A percentile compares a stretch with the other conserved stretches of the same genome.
phyloP scores from a whole-genome alignment of 2,329 filamentous ascomycete genomes.

The Aplosporella prunicola region DNA sequence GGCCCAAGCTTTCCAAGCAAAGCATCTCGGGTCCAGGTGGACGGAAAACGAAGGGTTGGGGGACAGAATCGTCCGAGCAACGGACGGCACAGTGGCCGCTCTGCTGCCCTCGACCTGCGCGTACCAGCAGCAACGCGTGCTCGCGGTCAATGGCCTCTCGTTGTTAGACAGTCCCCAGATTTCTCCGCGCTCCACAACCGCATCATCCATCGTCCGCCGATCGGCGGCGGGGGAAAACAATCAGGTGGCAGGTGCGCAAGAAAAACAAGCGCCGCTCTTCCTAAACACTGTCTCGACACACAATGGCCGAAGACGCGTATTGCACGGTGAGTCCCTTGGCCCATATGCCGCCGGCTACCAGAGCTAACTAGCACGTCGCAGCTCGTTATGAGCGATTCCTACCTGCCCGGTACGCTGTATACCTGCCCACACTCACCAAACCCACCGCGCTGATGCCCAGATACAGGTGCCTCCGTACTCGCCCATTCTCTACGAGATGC shows the following conservation, averaged over 20 bases:
- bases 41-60: too few species aligned
- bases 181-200: constrained; percentile 10
- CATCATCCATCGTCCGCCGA: constrained; percentile 6
- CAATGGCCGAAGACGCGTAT: constrained; percentile 50
- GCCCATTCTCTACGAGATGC: constrained; percentile 91
- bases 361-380: constrained; percentile 36
- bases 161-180: constrained; percentile 11
- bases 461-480: constrained; percentile 75
- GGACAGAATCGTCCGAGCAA: too few species aligned
- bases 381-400: constrained; percentile 87
- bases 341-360: neutral
- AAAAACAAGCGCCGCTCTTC: constrained; percentile 1
- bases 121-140: too few species aligned
- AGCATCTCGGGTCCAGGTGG: too few species aligned
- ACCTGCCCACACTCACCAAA: constrained; percentile 5
- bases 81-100: too few species aligned
- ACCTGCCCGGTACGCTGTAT: constrained; percentile 65
- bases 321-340: constrained; percentile 46
- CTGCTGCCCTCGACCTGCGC: too few species aligned
- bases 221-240: constrained; percentile 10
- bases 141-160: too few species aligned
- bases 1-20: too few species aligned
- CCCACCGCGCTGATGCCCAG: constrained; percentile 11
- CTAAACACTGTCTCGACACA: constrained; percentile 5
- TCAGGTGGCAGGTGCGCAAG: too few species aligned